Percentiles rank a stretch among this genome's conserved stretches.
phyloP scores from a whole-genome alignment of 306 rosid genomes.

The Citrullus colocynthis region DNA sequence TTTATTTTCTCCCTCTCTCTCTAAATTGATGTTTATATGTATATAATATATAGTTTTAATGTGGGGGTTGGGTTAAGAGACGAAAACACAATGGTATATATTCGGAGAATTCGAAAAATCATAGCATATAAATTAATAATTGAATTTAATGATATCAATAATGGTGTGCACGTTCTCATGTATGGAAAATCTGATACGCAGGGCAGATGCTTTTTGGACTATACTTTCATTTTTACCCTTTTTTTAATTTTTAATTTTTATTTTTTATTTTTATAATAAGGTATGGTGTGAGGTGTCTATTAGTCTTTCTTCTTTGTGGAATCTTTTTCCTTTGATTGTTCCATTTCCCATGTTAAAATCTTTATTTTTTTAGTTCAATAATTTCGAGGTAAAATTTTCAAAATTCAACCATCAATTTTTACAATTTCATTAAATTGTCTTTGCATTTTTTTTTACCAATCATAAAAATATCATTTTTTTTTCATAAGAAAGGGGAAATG shows the following conservation, averaged over 20 bases:
- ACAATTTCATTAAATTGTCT: too few species aligned
- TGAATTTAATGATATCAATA: not conserved
- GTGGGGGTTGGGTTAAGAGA: not conserved
- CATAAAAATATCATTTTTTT: too few species aligned
- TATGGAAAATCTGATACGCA: constrained; percentile 8
- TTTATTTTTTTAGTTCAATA: not conserved
- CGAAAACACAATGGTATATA: not conserved
- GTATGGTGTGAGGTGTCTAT: not conserved
- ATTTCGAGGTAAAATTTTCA: too few species aligned
- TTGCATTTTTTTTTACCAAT: too few species aligned
- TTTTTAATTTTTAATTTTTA: too few species aligned
- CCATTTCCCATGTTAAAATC: not conserved
- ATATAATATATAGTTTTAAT: constrained; percentile 4
- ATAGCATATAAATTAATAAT: not conserved
- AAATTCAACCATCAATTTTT: too few species aligned
- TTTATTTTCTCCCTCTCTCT: not conserved
- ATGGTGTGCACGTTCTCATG: constrained; percentile 9
- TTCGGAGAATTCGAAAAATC: not conserved
- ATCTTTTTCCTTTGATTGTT: not conserved
- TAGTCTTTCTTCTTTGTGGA: not conserved
- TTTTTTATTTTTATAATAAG: not conserved
- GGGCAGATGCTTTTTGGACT: constrained; percentile 6
- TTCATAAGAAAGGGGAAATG: too few species aligned
- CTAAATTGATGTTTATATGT: not conserved
- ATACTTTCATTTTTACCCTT: not conserved